phyloP scores from a whole-genome alignment of 352 stramenopile genomes.

The Globisporangium cystogenes region DNA sequence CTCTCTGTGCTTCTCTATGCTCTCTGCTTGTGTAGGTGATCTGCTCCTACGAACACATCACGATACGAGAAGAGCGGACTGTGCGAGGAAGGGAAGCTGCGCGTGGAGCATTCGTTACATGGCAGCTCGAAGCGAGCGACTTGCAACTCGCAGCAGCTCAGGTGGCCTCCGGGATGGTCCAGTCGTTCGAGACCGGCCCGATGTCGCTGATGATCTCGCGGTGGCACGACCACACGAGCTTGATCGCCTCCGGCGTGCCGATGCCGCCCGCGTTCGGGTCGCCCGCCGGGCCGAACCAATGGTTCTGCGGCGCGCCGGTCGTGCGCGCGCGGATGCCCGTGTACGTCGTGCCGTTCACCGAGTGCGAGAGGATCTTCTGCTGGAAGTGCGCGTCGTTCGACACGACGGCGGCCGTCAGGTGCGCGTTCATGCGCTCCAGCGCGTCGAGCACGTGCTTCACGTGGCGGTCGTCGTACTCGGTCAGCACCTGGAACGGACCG shows the following conservation, averaged over 20 bases:
- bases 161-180: slow-evolving; percentile 77
- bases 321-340: slow-evolving; percentile 93
- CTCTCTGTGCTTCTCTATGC: too few relatives aligned
- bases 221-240: slow-evolving; percentile 98
- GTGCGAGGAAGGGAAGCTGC: too few relatives aligned
- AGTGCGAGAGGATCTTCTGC: slow-evolving; percentile 92
- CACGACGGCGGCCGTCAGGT: slow-evolving; percentile 97
- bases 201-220: slow-evolving; percentile 96
- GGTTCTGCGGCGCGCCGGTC: slow-evolving; percentile 93
- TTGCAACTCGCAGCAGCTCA: too few relatives aligned
- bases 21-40: too few relatives aligned
- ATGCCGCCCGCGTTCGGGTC: slow-evolving; percentile 96
- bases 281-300: slow-evolving; percentile 96
- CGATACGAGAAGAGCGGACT: too few relatives aligned
- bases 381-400: slow-evolving; percentile 96
- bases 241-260: slow-evolving; percentile 97
- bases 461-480: slow-evolving; percentile 91
- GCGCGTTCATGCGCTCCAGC: slow-evolving; percentile 95
- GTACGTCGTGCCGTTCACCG: slow-evolving; percentile 99
- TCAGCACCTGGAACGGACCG: slow-evolving; percentile 97
- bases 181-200: slow-evolving; percentile 58
- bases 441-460: slow-evolving; percentile 89
- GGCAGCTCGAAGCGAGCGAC: too few relatives aligned
- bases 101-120: too few relatives aligned
- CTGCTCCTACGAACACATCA: too few relatives aligned